phyloP scores from a whole-genome alignment of 768 basidiomycete species.

The Paxillus rubicundulus region DNA sequence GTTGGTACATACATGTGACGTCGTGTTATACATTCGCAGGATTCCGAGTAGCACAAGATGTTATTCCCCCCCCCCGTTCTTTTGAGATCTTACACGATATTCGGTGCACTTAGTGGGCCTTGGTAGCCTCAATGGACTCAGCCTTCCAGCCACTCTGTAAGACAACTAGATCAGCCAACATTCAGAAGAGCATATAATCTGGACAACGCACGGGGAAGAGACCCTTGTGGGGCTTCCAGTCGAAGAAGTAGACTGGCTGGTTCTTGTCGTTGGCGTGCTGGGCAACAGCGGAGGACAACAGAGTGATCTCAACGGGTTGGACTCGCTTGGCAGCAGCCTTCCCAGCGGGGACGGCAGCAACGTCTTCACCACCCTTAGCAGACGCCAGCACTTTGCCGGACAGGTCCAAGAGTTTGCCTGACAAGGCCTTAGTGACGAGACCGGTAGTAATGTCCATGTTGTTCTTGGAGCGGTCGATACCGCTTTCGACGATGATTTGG shows the following conservation, averaged over 20 bases:
- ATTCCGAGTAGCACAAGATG: background rate
- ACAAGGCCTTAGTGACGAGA: slow-evolving; percentile 13
- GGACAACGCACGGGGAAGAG: slow-evolving; percentile 20
- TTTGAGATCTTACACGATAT: background rate
- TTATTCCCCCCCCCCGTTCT: background rate
- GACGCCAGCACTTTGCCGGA: slow-evolving; percentile 13
- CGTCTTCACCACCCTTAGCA: slow-evolving; percentile 13
- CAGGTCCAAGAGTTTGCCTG: slow-evolving; percentile 16
- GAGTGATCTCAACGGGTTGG: slow-evolving; percentile 18
- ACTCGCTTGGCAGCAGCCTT: slow-evolving; percentile 9
- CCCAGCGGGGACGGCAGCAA: background rate
- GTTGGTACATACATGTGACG: background rate
- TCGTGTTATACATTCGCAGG: background rate
- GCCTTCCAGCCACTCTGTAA: slow-evolving; percentile 7
- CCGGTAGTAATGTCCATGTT: slow-evolving; percentile 14
- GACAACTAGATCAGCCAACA: background rate
- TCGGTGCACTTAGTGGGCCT: background rate
- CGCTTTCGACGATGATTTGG: slow-evolving; percentile 17
- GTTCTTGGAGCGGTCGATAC: background rate
- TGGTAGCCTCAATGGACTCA: background rate
- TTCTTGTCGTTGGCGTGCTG: slow-evolving; percentile 11
- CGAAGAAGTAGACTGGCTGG: slow-evolving; percentile 19
- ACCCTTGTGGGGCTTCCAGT: slow-evolving; percentile 19
- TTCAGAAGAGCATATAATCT: background rate
- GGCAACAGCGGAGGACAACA: slow-evolving; percentile 24